These are phyloP conservation scores for Cladorrhinum sp. DNA, from an alignment of 2,329 filamentous ascomycete species.

Conservation along the genomic window DNA sequence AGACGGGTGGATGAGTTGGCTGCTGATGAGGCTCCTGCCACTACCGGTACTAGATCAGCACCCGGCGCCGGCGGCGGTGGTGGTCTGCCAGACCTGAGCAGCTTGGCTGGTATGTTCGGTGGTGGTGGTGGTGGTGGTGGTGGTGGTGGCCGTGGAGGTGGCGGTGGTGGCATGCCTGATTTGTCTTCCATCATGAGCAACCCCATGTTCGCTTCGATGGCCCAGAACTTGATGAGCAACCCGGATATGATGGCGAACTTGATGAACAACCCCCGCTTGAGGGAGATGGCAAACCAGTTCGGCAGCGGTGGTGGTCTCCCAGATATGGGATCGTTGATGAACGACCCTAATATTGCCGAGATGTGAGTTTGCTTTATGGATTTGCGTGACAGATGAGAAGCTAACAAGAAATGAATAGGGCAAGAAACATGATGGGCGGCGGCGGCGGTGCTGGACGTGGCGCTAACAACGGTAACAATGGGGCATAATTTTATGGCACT, in stretches of 20 bases:
- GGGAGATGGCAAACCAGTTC: slow-evolving; percentile 83
- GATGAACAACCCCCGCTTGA: slow-evolving; percentile 88
- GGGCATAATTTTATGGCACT: not conserved
- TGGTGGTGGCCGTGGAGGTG: slow-evolving; percentile 58
- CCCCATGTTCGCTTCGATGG: slow-evolving; percentile 97
- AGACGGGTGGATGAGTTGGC: slow-evolving; percentile 79
- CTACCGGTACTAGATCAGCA: not conserved
- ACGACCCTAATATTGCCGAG: slow-evolving; percentile 84
- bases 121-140: slow-evolving; percentile 40
- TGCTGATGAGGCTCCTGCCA: slow-evolving; percentile 43
- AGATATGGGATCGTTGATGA: slow-evolving; percentile 81
- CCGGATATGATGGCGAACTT: slow-evolving; percentile 87
- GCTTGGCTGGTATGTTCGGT: slow-evolving; percentile 70
- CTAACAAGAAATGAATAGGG: slow-evolving; percentile 24
- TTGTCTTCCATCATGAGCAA: slow-evolving; percentile 87
- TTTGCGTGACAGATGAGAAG: not conserved
- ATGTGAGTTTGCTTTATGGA: slow-evolving; percentile 62
- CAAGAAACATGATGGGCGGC: slow-evolving; percentile 32
- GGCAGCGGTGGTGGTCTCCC: slow-evolving; percentile 81
- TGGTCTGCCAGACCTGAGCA: slow-evolving; percentile 64
- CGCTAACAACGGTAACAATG: not conserved
- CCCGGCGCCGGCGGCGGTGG: slow-evolving; percentile 49
- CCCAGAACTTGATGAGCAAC: slow-evolving; percentile 95
- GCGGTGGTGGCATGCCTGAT: slow-evolving; percentile 81
- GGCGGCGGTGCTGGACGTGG: slow-evolving; percentile 23